A percentile compares a stretch with the other conserved stretches of the same genome.
phyloP scores from a whole-genome alignment of 345 rosid genomes.

The Eutrema heterophyllum region DNA sequence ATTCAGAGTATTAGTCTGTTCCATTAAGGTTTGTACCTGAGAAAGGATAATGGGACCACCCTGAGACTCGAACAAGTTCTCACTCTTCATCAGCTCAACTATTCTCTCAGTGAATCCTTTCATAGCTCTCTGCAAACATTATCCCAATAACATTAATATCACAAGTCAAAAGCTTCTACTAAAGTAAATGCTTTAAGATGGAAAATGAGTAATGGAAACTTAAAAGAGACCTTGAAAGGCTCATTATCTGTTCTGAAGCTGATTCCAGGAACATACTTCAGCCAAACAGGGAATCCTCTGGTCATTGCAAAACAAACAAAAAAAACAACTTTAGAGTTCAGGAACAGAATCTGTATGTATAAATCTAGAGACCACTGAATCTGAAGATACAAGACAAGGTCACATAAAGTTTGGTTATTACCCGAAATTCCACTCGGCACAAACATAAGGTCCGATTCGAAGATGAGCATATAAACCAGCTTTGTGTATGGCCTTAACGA shows the following conservation, averaged over 20 bases:
- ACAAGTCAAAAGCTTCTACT: background rate
- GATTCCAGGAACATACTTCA: conserved; percentile 96
- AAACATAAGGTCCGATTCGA: conserved; percentile 96
- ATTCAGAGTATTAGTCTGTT: background rate
- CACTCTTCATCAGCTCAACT: conserved; percentile 92
- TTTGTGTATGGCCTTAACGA: conserved; percentile 69
- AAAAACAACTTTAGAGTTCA: background rate
- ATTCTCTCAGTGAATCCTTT: conserved; percentile 91
- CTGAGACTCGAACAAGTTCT: conserved; percentile 86
- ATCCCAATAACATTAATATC: conserved; percentile 14
- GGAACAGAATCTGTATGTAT: background rate
- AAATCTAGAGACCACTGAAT: conserved; percentile 22
- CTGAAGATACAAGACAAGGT: conserved; percentile 22
- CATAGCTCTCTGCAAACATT: conserved; percentile 81
- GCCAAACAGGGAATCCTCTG: conserved; percentile 99
- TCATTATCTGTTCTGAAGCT: conserved; percentile 99
- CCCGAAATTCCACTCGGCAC: conserved; percentile 99
- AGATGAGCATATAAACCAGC: conserved; percentile 95
- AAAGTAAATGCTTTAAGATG: background rate
- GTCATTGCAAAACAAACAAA: conserved; percentile 6
- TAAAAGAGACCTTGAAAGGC: conserved; percentile 81
- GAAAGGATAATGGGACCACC: conserved; percentile 98
- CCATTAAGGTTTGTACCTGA: conserved; percentile 47
- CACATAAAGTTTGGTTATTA: conserved; percentile 24
- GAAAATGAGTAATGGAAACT: background rate